Evolutionary conservation across 306 rosid genomes (phyloP), one percentile per base, ranked within the genome.

Genomic region (Rubus parviflorus): DNA sequence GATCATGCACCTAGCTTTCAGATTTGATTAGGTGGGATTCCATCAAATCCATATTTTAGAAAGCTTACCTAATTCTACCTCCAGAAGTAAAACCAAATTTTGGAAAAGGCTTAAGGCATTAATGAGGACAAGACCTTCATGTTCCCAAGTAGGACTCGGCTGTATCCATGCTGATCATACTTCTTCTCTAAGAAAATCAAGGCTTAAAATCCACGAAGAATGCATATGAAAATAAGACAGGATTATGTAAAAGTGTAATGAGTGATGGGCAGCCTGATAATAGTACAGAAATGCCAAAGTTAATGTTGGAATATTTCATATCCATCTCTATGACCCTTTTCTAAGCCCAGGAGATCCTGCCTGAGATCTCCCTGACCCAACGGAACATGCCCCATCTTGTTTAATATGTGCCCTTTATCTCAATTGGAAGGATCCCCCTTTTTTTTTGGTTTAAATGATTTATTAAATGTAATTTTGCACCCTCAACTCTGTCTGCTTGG

Each of bases 361-460:
- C 78, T 85, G 86, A 71, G 89, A 91, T 89, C 87, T 85, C 70
- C 86, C 84, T 83, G 87, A 87, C 91, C 88, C 76, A 86, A 80
- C 78, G 83, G 86, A 86, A 84, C 94, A 89, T 88, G 91, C 85
- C 83, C 89, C 91, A 79, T 88, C 83, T 89, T 81, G 86, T 82
- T 78, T 83, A 82, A 76, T 86, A 73, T 86, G 85, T 81, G 86
- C 77, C 83, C 90, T 86, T 85, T 88, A 88, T 87, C 90, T 89
- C 86, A 76, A 87, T 88, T 74, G 93, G 89, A 88, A 89, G 90
- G 85, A 92, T 85, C 83, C 86, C 74, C 54, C 7, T 71, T 72
- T 79, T 73, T 58, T 65, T 48, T 52, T 61, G 8, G 17, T 58
- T 10, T 57, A 8, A 6, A 5, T 73, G 80, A 81, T 72, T 77